Evolutionary conservation across 2,329 filamentous ascomycete species (phyloP).

Genomic region (Alternaria conjuncta): DNA sequence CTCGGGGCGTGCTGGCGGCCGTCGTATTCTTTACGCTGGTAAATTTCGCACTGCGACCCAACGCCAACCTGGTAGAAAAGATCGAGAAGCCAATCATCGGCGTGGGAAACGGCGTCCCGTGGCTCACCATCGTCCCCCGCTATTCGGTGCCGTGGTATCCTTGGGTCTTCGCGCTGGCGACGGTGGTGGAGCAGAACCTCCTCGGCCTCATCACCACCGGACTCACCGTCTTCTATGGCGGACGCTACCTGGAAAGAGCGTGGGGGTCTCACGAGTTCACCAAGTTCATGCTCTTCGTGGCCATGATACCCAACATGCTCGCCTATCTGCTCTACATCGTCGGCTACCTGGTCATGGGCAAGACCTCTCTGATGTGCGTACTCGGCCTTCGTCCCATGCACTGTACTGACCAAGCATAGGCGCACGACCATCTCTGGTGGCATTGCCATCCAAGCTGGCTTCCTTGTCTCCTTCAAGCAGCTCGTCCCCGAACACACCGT

Average conservation of each 20-base stretch:
- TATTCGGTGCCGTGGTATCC: constrained; percentile 79
- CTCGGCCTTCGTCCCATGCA: neutral
- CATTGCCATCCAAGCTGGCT: constrained; percentile 86
- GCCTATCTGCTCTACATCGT: constrained; percentile 75
- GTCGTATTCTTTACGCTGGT: constrained; percentile 80
- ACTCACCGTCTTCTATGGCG: constrained; percentile 85
- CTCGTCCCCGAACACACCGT: constrained; percentile 97
- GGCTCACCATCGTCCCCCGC: constrained; percentile 85
- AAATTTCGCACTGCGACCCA: constrained; percentile 73
- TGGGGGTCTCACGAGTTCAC: constrained; percentile 93
- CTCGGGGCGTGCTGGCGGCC: constrained; percentile 77
- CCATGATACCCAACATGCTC: constrained; percentile 80
- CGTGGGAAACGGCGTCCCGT: constrained; percentile 74
- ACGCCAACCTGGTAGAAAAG: constrained; percentile 55
- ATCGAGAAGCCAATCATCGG: constrained; percentile 48
- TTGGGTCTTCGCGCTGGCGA: constrained; percentile 88
- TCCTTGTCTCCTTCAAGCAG: constrained; percentile 97
- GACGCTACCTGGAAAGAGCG: constrained; percentile 91
- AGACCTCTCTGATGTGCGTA: constrained; percentile 72
- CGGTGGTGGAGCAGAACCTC: constrained; percentile 91
- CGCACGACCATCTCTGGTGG: constrained; percentile 88
- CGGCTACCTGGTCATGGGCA: constrained; percentile 73
- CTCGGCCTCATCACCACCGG: constrained; percentile 81
- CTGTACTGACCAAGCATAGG: constrained; percentile 34
- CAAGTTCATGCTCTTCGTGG: constrained; percentile 82